phyloP scores from a whole-genome alignment of 805 yeast species.

The Yamadazyma tumulicola region DNA sequence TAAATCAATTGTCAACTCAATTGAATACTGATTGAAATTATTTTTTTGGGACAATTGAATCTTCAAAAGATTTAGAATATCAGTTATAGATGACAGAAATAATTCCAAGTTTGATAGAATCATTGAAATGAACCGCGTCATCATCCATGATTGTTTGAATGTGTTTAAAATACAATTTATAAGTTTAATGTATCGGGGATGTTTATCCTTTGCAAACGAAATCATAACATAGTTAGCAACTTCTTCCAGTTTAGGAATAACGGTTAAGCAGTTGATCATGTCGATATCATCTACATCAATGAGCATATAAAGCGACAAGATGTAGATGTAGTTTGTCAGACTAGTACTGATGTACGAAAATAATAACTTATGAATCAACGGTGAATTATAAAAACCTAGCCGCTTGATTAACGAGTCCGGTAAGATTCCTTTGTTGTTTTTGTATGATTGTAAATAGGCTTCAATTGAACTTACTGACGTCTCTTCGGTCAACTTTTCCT shows the following conservation, averaged over 20 bases:
- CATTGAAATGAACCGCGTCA: slow-evolving; percentile 3
- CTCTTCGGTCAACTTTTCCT: neutral
- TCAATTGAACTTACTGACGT: neutral
- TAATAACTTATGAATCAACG: neutral
- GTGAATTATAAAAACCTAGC: slow-evolving; percentile 1
- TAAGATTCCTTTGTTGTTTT: neutral
- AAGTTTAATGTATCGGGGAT: slow-evolving; percentile 17
- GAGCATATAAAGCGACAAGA: slow-evolving; percentile 1
- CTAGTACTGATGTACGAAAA: neutral
- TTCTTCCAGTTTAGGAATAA: too few species aligned
- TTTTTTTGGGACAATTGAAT: slow-evolving; percentile 29
- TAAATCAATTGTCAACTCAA: slow-evolving; percentile 52
- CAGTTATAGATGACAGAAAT: neutral
- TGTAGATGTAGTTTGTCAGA: neutral
- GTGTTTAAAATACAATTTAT: slow-evolving; percentile 15
- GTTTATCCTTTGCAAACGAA: slow-evolving; percentile 17
- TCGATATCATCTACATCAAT: neutral
- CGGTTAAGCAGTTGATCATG: too few species aligned
- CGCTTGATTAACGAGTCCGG: slow-evolving; percentile 1
- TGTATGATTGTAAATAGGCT: neutral
- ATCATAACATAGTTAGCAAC: slow-evolving; percentile 12
- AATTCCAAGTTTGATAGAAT: slow-evolving; percentile 2
- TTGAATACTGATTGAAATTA: slow-evolving; percentile 58
- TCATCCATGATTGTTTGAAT: slow-evolving; percentile 10
- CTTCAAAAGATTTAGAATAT: slow-evolving; percentile 27